Evolutionary conservation across 2,329 filamentous ascomycete genomes (phyloP).

Genomic region (Trichoderma lentiforme): DNA sequence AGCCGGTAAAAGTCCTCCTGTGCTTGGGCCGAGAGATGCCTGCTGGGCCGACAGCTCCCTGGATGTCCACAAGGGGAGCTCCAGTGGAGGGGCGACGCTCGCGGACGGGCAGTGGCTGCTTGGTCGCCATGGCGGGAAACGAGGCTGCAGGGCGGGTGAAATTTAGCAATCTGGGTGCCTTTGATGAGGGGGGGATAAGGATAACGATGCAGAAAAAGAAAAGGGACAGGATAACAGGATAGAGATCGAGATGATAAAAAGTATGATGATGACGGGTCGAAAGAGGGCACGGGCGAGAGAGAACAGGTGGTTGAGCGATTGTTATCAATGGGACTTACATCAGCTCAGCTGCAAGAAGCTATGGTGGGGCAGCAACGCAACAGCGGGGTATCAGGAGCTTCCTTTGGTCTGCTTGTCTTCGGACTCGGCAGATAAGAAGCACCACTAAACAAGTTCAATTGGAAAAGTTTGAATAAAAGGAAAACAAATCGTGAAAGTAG

Average conservation of each 20-base stretch:
- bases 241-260: not conserved
- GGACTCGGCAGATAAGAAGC: not conserved
- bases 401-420: not conserved
- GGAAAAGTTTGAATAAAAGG: not conserved
- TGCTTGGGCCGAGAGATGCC: conserved; percentile 90
- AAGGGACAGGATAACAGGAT: not conserved
- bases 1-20: conserved; percentile 93
- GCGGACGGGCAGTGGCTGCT: conserved; percentile 47
- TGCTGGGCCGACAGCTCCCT: conserved; percentile 79
- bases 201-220: not conserved
- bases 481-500: not conserved
- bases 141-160: not conserved
- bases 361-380: conserved; percentile 17
- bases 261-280: not conserved
- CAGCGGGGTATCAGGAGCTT: conserved; percentile 18
- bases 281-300: not conserved
- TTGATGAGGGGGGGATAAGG: not conserved
- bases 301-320: not conserved
- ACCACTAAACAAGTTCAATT: not conserved
- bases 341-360: conserved; percentile 17
- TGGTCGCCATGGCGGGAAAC: conserved; percentile 32
- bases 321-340: conserved; percentile 8
- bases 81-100: conserved; percentile 79
- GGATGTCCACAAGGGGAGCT: conserved; percentile 80
- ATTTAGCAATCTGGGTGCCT: not conserved